Evolutionary conservation across 2,329 filamentous ascomycete genomes (phyloP), one percentile per base, ranked within the genome.

Genomic region (Colletotrichum kahawae): DNA sequence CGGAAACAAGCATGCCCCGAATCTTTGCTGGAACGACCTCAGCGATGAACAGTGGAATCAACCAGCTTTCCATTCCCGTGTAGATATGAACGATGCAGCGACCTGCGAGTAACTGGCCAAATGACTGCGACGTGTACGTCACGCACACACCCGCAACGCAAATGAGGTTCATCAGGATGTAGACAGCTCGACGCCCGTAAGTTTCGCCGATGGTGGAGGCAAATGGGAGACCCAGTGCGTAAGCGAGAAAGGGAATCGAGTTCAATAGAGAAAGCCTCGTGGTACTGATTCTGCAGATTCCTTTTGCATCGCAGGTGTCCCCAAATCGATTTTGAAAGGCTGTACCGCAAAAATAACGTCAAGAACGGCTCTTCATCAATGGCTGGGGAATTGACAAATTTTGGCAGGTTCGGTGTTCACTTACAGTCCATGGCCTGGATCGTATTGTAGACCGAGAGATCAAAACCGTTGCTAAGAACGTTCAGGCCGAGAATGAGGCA

Each of bases 371-470:
- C 9, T 0, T 4, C 18, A 10, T n/a, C 3, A 10, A 48, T 48
- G 18, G 0, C 18, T n/a, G 1, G 38, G 18, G 3, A 48, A 12
- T n/a, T n/a, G 10, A n/a, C 1, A n/a, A 48, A 7, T 1, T 0
- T n/a, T n/a, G 38, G 38, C 38, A 48, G 38, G 18, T n/a, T n/a
- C 18, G 18, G 0, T n/a, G 1, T 48, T 48, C 38, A 48, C 38
- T 48, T 9, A 48, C 38, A 48, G 18, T n/a, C 38, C 38, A 48
- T 48, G 9, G 38, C 38, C 38, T 48, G 38, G 0, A 48, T 6
- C 1, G 38, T 48, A 4, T 48, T 48, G 18, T 48, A 48, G n/a
- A 48, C 38, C 18, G 38, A 48, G 18, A 48, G 38, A 48, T 48
- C 38, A 18, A 48, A 48, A n/a, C 38, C 38, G 1, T 48, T 48